phyloP scores from a whole-genome alignment of 1,284 basidiomycete genomes.

The Irpex sp. region DNA sequence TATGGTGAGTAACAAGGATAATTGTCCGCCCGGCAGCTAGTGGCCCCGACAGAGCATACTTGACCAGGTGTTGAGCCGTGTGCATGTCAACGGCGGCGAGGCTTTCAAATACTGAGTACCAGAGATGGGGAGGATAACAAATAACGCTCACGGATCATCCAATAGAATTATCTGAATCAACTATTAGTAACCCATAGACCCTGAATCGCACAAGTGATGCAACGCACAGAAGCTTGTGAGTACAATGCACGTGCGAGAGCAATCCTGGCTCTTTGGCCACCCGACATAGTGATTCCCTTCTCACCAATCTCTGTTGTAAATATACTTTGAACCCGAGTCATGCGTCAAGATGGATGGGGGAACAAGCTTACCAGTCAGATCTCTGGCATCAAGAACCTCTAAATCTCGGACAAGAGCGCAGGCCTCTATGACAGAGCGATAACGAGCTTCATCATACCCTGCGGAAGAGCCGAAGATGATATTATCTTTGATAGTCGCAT shows the following conservation, averaged over 20 bases:
- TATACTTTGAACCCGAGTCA: slow-evolving; percentile 1
- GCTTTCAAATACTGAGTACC: slow-evolving; percentile 32
- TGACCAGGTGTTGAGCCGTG: slow-evolving; percentile 73
- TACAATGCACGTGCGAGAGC: slow-evolving; percentile 68
- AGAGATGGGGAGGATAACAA: background rate
- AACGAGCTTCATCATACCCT: slow-evolving; percentile 68
- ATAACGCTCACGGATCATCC: slow-evolving; percentile 70
- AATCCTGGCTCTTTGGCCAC: slow-evolving; percentile 80
- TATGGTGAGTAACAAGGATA: slow-evolving; percentile 86
- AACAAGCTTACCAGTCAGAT: slow-evolving; percentile 60
- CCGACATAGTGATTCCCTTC: slow-evolving; percentile 77
- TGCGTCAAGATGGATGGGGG: background rate
- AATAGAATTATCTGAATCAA: slow-evolving; percentile 65
- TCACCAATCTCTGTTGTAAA: slow-evolving; percentile 59
- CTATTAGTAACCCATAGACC: slow-evolving; percentile 18
- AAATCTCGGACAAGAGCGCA: slow-evolving; percentile 79
- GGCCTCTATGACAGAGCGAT: slow-evolving; percentile 71
- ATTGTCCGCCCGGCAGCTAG: slow-evolving; percentile 68
- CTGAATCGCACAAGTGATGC: background rate
- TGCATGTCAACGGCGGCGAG: slow-evolving; percentile 89
- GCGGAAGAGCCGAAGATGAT: slow-evolving; percentile 73
- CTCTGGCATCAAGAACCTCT: slow-evolving; percentile 75
- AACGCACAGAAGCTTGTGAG: slow-evolving; percentile 52
- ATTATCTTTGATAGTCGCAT: slow-evolving; percentile 79
- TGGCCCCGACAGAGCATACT: slow-evolving; percentile 59